These are phyloP conservation scores for Candida manassasensis DNA, from an alignment of 805 yeast species.

Conservation along the genomic window DNA sequence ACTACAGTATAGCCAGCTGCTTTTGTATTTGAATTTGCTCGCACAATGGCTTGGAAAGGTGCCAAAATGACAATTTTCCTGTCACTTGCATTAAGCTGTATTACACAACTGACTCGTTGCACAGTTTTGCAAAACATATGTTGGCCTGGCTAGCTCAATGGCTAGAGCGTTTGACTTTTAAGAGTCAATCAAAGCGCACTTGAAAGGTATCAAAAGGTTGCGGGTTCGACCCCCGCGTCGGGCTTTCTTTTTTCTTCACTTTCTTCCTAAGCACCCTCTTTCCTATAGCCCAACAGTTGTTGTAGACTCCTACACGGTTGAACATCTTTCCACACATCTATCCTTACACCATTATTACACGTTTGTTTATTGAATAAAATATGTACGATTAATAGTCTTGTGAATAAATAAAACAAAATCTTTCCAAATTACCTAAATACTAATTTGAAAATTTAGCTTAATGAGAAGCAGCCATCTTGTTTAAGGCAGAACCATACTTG, in stretches of 20 bases:
- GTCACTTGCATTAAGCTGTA: too few relatives aligned
- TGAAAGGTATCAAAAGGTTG: conserved; percentile 6
- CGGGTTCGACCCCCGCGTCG: conserved; percentile 9
- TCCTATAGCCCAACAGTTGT: too few relatives aligned
- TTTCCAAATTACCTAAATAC: neutral
- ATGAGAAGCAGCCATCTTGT: conserved; percentile 68
- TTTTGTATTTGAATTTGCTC: too few relatives aligned
- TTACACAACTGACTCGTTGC: neutral
- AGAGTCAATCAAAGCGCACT: conserved; percentile 4
- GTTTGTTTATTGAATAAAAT: conserved; percentile 1
- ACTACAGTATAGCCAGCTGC: too few relatives aligned
- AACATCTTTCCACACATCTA: too few relatives aligned
- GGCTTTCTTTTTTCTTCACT: conserved; percentile 1
- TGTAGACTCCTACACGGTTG: too few relatives aligned
- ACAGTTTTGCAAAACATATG: too few relatives aligned
- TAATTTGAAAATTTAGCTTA: conserved; percentile 2
- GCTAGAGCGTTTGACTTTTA: conserved; percentile 8
- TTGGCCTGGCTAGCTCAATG: conserved; percentile 7
- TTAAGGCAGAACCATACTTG: conserved; percentile 98
- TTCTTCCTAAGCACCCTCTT: neutral
- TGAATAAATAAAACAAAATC: conserved; percentile 5
- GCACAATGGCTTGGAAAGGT: too few relatives aligned
- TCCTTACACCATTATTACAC: too few relatives aligned
- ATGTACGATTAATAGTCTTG: conserved; percentile 2
- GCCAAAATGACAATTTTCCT: too few relatives aligned